Conservation (phyloP, 2,329 filamentous ascomycete species). For the Cryoendolithus antarcticus region DNA sequence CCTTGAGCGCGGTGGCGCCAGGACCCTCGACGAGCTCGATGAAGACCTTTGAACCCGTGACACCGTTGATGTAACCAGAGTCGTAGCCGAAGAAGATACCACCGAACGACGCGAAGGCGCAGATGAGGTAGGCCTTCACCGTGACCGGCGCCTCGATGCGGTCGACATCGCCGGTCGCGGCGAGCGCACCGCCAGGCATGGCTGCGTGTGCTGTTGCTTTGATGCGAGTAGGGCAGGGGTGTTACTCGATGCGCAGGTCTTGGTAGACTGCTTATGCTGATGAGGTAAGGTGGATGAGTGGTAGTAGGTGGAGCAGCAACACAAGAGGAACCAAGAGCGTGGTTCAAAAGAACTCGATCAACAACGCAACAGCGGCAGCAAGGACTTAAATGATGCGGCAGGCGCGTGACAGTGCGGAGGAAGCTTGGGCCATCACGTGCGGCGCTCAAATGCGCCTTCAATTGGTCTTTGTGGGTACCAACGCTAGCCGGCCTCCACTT, state of each 20-base stretch:
- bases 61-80: conserved; percentile 56
- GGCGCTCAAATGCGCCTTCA: too few relatives aligned
- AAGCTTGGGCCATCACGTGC: too few relatives aligned
- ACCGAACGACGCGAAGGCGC: conserved; percentile 31
- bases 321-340: neutral
- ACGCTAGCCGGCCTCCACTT: too few relatives aligned
- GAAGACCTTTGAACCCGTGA: conserved; percentile 34
- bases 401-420: neutral
- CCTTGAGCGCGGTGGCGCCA: conserved; percentile 17
- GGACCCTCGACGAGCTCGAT: conserved; percentile 38
- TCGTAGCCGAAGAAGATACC: conserved; percentile 65
- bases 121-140: conserved; percentile 27
- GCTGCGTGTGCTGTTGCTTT: conserved; percentile 3
- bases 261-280: too few relatives aligned
- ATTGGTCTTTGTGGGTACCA: too few relatives aligned
- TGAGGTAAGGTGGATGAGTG: neutral
- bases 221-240: too few relatives aligned
- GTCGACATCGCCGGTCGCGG: conserved; percentile 32
- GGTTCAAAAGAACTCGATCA: neutral
- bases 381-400: neutral
- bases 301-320: neutral
- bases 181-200: conserved; percentile 12
- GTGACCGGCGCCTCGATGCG: conserved; percentile 37
- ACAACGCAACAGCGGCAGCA: neutral
- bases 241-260: too few relatives aligned